Base-by-base conservation (phyloP, 1,139 yeast genomes). In the Blastobotrys apis region DNA sequence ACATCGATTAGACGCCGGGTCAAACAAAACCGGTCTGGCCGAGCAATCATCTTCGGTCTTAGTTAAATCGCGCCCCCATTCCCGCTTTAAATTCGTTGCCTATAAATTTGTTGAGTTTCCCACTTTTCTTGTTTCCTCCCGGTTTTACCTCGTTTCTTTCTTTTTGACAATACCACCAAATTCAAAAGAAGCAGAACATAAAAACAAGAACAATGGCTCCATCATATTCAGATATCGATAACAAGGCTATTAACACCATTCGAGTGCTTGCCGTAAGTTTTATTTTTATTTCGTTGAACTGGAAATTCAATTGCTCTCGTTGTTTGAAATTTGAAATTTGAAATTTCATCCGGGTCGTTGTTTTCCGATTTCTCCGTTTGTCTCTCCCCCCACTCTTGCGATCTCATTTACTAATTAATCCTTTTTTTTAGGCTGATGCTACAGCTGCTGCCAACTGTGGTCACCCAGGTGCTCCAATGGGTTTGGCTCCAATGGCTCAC, bases 391-490 rank as follows among this genome's bases (percentile, higher is more conserved):
- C n/a, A n/a, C n/a, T n/a, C n/a, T n/a, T n/a, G n/a, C n/a, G n/a
- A n/a, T n/a, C n/a, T n/a, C n/a, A n/a, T n/a, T n/a, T n/a, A n/a
- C n/a, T n/a, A n/a, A n/a, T n/a, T n/a, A n/a, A 8, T 23, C 27
- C 27, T 23, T 23, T 23, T 5, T 4, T 9, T 9, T 27, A 43
- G 66, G 90, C 84, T 49, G 99, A 92, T 69, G 82, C 85, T 55
- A 94, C 86, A 52, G 76, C 82, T 50, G 78, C 81, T 67, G 95
- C 97, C 61, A 85, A 92, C 72, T 84, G 96, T 51, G 99, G 99
- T 58, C 99, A 92, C 74, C 99, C 99, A 47, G 98, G 98, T 77
- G 97, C 99, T 46, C 98, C 98, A 60, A 80, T 92, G 79, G 98
- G 97, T 54, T 74, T 92, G 68, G 97, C 99, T 23, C 96, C 95